Evolutionary conservation across 2,329 filamentous ascomycete genomes (phyloP).

Genomic region (Clathrospora elynae): DNA sequence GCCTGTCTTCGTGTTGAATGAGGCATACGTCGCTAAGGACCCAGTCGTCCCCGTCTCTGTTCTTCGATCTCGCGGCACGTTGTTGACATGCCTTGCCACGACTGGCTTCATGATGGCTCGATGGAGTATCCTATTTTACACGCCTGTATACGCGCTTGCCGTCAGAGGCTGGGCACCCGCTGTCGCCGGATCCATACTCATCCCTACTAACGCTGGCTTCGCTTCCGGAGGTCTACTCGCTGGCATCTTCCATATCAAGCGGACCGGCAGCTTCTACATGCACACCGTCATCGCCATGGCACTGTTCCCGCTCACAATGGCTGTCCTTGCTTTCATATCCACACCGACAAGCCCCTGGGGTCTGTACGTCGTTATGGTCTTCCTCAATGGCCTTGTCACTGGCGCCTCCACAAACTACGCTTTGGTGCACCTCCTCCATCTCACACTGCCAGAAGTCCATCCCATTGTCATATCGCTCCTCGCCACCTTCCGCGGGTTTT

Average conservation of each 20-base stretch:
- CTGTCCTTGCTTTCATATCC: slow-evolving; percentile 62
- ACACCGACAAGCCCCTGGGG: slow-evolving; percentile 57
- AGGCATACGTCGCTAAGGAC: slow-evolving; percentile 66
- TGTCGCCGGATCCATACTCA: slow-evolving; percentile 73
- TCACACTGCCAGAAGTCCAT: slow-evolving; percentile 68
- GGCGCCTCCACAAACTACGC: slow-evolving; percentile 80
- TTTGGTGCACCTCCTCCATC: slow-evolving; percentile 76
- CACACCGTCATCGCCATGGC: slow-evolving; percentile 65
- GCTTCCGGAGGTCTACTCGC: slow-evolving; percentile 73
- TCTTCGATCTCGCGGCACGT: slow-evolving; percentile 70
- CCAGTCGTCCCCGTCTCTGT: slow-evolving; percentile 77
- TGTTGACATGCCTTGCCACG: slow-evolving; percentile 75
- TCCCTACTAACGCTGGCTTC: slow-evolving; percentile 83
- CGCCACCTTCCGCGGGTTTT: slow-evolving; percentile 80
- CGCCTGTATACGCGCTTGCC: slow-evolving; percentile 78
- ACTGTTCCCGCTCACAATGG: slow-evolving; percentile 66
- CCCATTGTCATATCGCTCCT: slow-evolving; percentile 77
- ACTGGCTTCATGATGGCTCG: slow-evolving; percentile 80
- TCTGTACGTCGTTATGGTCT: slow-evolving; percentile 65
- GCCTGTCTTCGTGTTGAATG: slow-evolving; percentile 63
- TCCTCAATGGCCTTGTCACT: slow-evolving; percentile 73
- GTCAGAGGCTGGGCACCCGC: slow-evolving; percentile 73
- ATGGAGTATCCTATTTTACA: slow-evolving; percentile 81
- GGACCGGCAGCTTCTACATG: slow-evolving; percentile 73
- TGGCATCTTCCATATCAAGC: slow-evolving; percentile 76